Percentiles rank a stretch among this genome's conserved stretches.
Conservation (phyloP, 495 filamentous ascomycete species). For the Aspergillus funiculosus region DNA sequence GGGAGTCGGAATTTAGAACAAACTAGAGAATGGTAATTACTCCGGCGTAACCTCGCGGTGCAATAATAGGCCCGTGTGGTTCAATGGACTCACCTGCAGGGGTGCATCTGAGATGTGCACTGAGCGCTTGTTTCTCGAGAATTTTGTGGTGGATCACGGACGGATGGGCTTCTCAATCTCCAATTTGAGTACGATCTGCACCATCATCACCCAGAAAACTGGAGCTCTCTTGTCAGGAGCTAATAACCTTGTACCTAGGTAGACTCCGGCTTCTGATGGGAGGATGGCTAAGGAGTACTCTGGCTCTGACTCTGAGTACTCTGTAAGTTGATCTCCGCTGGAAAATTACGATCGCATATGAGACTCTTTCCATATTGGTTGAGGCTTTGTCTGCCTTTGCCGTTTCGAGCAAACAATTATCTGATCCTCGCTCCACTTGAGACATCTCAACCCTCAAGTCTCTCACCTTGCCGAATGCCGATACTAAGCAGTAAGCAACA, state of each 20-base stretch:
- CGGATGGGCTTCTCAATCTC: neutral
- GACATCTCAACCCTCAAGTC: neutral
- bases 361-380: slow-evolving; percentile 31
- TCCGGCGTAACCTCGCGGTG: too few species aligned
- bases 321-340: slow-evolving; percentile 6
- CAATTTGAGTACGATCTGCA: neutral
- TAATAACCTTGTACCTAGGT: too few species aligned
- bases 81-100: slow-evolving; percentile 1
- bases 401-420: slow-evolving; percentile 26
- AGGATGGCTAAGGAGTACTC: neutral
- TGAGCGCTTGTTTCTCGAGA: slow-evolving; percentile 2
- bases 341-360: slow-evolving; percentile 33
- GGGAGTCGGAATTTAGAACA: too few species aligned
- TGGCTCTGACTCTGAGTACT: neutral
- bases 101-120: slow-evolving; percentile 7
- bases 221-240: neutral
- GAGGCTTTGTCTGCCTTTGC: slow-evolving; percentile 25
- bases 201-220: neutral
- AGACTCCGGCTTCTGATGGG: neutral
- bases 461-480: neutral
- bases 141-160: neutral
- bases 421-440: slow-evolving; percentile 24
- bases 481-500: neutral
- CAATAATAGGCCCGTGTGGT: too few species aligned
- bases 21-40: too few species aligned